phyloP scores from a whole-genome alignment of 768 basidiomycete genomes.

The Suillus fuscotomentosus region DNA sequence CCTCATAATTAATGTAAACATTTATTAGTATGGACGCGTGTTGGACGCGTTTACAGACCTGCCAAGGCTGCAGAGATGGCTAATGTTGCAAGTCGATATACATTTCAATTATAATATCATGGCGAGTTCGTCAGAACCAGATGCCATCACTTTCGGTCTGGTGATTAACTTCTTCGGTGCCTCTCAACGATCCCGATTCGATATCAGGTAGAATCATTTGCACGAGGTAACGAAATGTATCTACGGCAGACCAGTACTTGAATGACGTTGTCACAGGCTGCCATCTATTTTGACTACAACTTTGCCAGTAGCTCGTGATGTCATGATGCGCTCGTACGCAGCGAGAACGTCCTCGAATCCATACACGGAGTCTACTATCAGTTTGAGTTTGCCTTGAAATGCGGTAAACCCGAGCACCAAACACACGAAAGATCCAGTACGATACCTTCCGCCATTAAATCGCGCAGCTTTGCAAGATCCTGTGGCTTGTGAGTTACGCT shows the following conservation, averaged over 20 bases:
- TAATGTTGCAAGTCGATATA: not conserved
- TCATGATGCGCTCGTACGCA: constrained; percentile 63
- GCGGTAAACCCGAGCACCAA: not conserved
- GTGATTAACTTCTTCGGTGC: not conserved
- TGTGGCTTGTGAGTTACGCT: constrained; percentile 29
- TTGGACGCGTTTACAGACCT: not conserved
- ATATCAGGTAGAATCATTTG: not conserved
- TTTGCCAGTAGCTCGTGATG: constrained; percentile 59
- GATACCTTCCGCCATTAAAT: constrained; percentile 43
- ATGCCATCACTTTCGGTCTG: not conserved
- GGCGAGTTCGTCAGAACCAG: not conserved
- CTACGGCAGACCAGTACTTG: not conserved
- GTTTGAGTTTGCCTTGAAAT: constrained; percentile 45
- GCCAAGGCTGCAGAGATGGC: not conserved
- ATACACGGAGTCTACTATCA: constrained; percentile 58
- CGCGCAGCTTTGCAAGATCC: constrained; percentile 35
- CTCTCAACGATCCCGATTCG: not conserved
- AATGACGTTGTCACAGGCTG: not conserved
- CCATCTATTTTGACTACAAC: constrained; percentile 54
- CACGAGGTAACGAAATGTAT: not conserved
- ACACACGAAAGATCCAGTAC: not conserved
- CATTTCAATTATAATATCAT: not conserved
- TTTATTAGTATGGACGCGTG: not conserved
- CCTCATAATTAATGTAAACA: not conserved
- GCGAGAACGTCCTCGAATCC: constrained; percentile 53